Evolutionary conservation across 495 filamentous ascomycete species (phyloP), one percentile per base, ranked within the genome.

Genomic region (Jackrogersella multiformis): DNA sequence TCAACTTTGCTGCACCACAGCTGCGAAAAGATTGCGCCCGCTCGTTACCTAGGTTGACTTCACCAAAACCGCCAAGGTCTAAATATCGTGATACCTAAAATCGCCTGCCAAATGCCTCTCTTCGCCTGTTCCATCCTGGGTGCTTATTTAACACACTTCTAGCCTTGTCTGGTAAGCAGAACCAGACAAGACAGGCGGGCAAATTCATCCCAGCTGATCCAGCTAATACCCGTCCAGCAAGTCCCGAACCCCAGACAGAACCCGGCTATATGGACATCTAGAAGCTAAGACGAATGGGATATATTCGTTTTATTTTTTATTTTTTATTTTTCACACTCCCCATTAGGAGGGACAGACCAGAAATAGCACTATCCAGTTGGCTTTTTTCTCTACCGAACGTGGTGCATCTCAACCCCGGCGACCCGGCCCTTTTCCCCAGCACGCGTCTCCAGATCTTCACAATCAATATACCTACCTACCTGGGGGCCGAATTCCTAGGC

Each of bases 231-330:
- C 53, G 30, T 36, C 20, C 9, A 48, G 20, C 36, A 70, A 67
- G 45, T 62, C 41, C 62, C 58, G 67, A 54, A 52, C 23, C 46
- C 54, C 54, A 53, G 41, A 53, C 32, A 70, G 34, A 21, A 59
- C 63, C 53, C 68, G 68, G 68, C 63, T 71, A 67, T 67, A 66
- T 63, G 68, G 63, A 60, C 63, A 62, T 66, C 58, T 63, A 39
- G 58, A 67, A 65, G 68, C 58, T 63, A 67, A 71, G 68, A 56
- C 68, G 12, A 63, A 32, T 52, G 34, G 63, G 20, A 66, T 67
- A 70, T 70, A 66, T 66, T 67, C 38, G 18, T 48, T 39, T 51
- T 56, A 56, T 52, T 4, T 18, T 44, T 41, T 34, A 41, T 39
- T 24, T 51, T 51, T 64, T 52, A 18, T 16, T 35, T 41, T 34